These are phyloP conservation scores for Pseudonitzschia pungens DNA, from an alignment of 108 stramenopile genomes.

Conservation along the genomic window DNA sequence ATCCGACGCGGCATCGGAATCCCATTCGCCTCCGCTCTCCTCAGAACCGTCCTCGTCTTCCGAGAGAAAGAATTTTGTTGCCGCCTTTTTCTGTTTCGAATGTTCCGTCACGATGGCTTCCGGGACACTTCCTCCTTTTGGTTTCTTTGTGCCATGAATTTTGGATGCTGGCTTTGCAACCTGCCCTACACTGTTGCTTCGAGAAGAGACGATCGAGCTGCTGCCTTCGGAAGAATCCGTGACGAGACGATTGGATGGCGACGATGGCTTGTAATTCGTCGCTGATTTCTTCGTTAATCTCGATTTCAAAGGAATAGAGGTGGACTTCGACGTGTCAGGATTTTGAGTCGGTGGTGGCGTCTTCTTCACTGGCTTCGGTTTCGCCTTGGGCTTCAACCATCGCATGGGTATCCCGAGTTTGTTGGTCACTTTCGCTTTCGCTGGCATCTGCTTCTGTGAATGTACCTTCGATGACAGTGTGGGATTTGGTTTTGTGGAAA, in stretches of 20 bases:
- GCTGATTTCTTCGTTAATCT: neutral
- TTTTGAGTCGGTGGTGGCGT: neutral
- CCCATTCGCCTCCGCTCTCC: neutral
- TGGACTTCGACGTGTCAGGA: neutral
- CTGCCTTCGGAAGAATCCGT: conserved; percentile 38
- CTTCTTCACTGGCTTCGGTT: conserved; percentile 4
- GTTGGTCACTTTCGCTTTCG: neutral
- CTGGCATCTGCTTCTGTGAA: neutral
- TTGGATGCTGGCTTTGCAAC: neutral
- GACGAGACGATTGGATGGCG: conserved; percentile 25
- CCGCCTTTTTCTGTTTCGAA: neutral
- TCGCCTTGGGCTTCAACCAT: conserved; percentile 30
- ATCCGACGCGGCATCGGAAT: conserved; percentile 17
- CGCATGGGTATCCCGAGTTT: conserved; percentile 27
- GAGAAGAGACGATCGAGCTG: conserved; percentile 26
- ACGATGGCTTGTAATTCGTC: conserved; percentile 2
- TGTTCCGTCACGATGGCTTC: conserved; percentile 28
- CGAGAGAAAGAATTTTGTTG: neutral
- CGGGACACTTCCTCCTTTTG: conserved; percentile 12
- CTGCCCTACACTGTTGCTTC: conserved; percentile 1
- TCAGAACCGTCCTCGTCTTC: neutral
- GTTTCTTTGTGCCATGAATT: neutral
- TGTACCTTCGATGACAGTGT: neutral
- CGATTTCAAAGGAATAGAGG: neutral
- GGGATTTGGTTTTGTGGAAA: neutral